Percentiles rank a stretch among this genome's conserved stretches.
Conservation (phyloP, 176 grass and related monocot genomes). For the Ensete ventricosum region DNA sequence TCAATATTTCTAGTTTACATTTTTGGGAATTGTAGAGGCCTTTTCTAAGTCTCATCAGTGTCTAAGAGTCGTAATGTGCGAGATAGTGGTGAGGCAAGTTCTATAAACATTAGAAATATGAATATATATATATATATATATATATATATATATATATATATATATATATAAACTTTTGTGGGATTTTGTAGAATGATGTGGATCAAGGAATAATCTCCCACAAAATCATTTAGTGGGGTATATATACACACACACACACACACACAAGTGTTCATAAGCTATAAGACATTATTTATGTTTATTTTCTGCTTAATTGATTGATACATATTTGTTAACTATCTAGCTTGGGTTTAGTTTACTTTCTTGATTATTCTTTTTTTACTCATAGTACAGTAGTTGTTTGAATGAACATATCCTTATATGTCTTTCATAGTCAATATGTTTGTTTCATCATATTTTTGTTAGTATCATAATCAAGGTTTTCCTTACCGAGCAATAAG, state of each 20-base stretch:
- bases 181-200: not conserved
- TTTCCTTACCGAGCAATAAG: no score
- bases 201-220: not conserved
- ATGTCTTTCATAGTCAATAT: no score
- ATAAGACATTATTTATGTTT: not conserved
- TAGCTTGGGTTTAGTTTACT: not conserved
- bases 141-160: no score
- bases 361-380: no score
- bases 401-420: no score
- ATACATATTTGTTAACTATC: not conserved
- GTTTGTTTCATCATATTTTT: no score
- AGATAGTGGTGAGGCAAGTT: not conserved
- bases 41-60: no score
- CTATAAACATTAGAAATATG: not conserved
- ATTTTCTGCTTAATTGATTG: not conserved
- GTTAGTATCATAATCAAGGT: no score
- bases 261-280: not conserved
- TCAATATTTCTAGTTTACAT: no score
- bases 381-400: no score
- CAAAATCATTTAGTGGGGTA: not conserved
- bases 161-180: no score
- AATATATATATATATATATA: not conserved
- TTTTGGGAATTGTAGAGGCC: no score
- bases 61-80: not conserved
- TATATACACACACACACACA: not conserved